Evolutionary conservation across 352 stramenopile species (phyloP), one percentile per base, ranked within the genome.

Genomic region (Albugo laibachii): DNA sequence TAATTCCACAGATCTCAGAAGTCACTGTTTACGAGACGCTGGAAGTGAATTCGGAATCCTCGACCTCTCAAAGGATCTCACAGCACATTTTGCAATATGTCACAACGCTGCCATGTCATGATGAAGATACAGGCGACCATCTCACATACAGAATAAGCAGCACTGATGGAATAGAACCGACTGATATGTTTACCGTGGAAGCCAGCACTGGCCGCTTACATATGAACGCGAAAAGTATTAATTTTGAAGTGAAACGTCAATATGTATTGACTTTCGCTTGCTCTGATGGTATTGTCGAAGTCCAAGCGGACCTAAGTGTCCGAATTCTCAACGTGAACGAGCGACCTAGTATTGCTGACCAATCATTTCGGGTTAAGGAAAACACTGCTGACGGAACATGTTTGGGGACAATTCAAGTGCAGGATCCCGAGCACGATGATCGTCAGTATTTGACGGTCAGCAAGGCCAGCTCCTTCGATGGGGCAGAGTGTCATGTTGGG

Each of bases 241-340:
- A 81, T 48, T 81, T 78, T 31, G 69, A 81, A 45, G 53, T 47
- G 0, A 38, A 53, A 5, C 57, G 61, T 19, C 39, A 37, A 14
- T 72, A 69, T 35, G 14, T 34, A 2, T 41, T 81, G 0, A 43
- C 35, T 10, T 45, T 57, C 1, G 44, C 56, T 21, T 81, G 69
- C 36, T 67, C 59, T 1, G 65, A 80, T 45, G 65, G 65, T 13
- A 38, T 53, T 19, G 46, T 47, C 8, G 49, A 40, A 6, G n/a
- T 51, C 0, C 34, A 42, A 14, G 47, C 52, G 12, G 47, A 41
- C 1, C 37, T 66, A 3, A 50, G 16, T 20, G 45, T 78, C 13
- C 40, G 59, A 16, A 50, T 81, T 14, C 15, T 48, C 0, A 81
- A 81, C 18, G 54, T 76, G 11, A 76, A 81, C 47, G 69, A 78